Conservation (phyloP, 78 protist species). For the Cavenderia fasciculata region DNA sequence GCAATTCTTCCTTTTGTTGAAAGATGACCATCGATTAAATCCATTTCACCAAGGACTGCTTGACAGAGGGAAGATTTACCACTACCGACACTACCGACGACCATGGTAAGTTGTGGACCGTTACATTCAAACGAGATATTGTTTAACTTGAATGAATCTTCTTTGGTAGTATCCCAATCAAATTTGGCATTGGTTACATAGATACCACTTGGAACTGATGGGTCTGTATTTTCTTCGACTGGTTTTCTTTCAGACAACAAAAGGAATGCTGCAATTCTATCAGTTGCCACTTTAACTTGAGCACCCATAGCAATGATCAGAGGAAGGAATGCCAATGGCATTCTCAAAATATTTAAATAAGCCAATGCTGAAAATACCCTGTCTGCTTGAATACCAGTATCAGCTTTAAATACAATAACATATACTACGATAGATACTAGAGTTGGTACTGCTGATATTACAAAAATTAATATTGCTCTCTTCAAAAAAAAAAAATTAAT, state of each 20-base stretch:
- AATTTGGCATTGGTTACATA: constrained; percentile 19
- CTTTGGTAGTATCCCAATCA: constrained; percentile 21
- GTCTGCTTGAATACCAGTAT: constrained; percentile 66
- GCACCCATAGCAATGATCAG: constrained; percentile 16
- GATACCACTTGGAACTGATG: constrained; percentile 2
- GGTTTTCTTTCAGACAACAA: neutral
- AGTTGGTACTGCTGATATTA: constrained; percentile 34
- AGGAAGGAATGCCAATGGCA: constrained; percentile 90
- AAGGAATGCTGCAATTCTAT: constrained; percentile 68
- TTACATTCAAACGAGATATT: neutral
- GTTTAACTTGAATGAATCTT: neutral
- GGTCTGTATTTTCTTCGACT: neutral
- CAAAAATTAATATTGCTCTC: constrained; percentile 9
- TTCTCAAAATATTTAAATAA: constrained; percentile 84
- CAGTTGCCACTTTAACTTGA: constrained; percentile 77
- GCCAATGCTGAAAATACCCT: constrained; percentile 84
- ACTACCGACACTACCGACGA: constrained; percentile 92
- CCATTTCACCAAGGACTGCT: constrained; percentile 87
- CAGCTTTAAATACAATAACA: neutral
- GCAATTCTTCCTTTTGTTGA: constrained; percentile 80
- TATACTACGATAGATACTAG: constrained; percentile 35
- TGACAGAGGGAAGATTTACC: constrained; percentile 91
- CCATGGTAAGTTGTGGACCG: neutral
- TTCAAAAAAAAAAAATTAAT: no score
- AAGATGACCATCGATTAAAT: neutral